Evolutionary conservation across 345 rosid genomes (phyloP).

Genomic region (Lepidium didymum): DNA sequence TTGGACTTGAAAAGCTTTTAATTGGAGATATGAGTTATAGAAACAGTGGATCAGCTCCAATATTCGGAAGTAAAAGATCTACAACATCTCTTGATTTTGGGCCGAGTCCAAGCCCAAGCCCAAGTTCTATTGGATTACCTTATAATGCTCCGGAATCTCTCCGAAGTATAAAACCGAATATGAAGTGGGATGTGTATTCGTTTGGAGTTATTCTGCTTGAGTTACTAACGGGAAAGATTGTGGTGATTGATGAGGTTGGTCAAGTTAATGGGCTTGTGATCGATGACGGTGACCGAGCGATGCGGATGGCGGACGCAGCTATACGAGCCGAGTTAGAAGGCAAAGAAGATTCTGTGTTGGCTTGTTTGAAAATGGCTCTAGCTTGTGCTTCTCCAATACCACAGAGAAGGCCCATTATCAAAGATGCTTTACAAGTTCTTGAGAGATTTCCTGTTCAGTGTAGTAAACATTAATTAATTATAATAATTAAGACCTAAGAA

Average conservation of each 20-base stretch:
- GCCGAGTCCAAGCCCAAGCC: slow-evolving; percentile 51
- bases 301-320: slow-evolving; percentile 58
- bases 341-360: slow-evolving; percentile 70
- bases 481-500: background rate
- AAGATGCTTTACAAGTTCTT: slow-evolving; percentile 65
- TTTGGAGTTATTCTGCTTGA: slow-evolving; percentile 80
- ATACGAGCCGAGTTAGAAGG: slow-evolving; percentile 83
- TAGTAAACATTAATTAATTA: slow-evolving; percentile 3
- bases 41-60: slow-evolving; percentile 52
- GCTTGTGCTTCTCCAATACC: slow-evolving; percentile 79
- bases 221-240: slow-evolving; percentile 67
- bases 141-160: slow-evolving; percentile 87
- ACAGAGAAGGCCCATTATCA: slow-evolving; percentile 81
- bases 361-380: slow-evolving; percentile 69
- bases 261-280: slow-evolving; percentile 71
- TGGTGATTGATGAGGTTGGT: slow-evolving; percentile 72
- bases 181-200: slow-evolving; percentile 85
- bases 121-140: slow-evolving; percentile 42
- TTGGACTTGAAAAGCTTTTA: slow-evolving; percentile 75
- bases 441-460: slow-evolving; percentile 51
- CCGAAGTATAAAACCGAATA: slow-evolving; percentile 68
- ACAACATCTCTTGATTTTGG: slow-evolving; percentile 54
- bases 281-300: slow-evolving; percentile 56
- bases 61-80: slow-evolving; percentile 85
- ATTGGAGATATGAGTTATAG: slow-evolving; percentile 57